phyloP scores from a whole-genome alignment of 257 asterid species.

The Galeopsis tetrahit region DNA sequence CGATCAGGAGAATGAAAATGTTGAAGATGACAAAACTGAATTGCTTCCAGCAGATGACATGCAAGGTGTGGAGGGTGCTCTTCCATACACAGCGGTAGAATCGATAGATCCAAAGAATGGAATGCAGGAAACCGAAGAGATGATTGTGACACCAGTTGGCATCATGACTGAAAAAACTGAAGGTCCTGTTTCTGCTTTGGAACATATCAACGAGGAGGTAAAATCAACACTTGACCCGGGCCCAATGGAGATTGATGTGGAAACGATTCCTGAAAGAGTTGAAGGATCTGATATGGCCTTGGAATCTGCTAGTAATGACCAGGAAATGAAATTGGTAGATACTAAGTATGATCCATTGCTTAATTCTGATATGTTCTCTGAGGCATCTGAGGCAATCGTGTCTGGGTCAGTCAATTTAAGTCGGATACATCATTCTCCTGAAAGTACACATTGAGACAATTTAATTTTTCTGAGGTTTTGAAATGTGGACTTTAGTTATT shows the following conservation, averaged over 20 bases:
- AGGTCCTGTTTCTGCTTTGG: conserved; percentile 31
- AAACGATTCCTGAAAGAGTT: conserved; percentile 35
- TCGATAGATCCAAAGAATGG: conserved; percentile 35
- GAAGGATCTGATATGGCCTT: conserved; percentile 37
- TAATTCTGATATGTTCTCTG: conserved; percentile 63
- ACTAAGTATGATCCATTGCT: conserved; percentile 52
- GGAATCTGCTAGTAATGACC: conserved; percentile 34
- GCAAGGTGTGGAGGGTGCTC: conserved; percentile 36
- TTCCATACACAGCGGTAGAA: conserved; percentile 33
- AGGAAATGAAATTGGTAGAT: conserved; percentile 50
- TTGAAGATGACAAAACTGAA: conserved; percentile 40
- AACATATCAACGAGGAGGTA: conserved; percentile 33
- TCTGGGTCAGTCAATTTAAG: conserved; percentile 79
- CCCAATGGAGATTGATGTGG: conserved; percentile 30
- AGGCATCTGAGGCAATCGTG: conserved; percentile 73
- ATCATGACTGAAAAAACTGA: conserved; percentile 36
- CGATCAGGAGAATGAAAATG: conserved; percentile 36
- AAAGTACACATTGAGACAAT: conserved; percentile 98
- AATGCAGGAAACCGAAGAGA: conserved; percentile 39
- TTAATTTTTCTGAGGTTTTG: conserved; percentile 60
- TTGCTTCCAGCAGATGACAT: conserved; percentile 37
- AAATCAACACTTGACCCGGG: conserved; percentile 30
- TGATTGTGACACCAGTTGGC: conserved; percentile 36
- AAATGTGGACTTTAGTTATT: conserved; percentile 47
- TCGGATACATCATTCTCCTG: conserved; percentile 99